Base-by-base conservation (phyloP, 106 monocot genomes). In the Allium cepa region DNA sequence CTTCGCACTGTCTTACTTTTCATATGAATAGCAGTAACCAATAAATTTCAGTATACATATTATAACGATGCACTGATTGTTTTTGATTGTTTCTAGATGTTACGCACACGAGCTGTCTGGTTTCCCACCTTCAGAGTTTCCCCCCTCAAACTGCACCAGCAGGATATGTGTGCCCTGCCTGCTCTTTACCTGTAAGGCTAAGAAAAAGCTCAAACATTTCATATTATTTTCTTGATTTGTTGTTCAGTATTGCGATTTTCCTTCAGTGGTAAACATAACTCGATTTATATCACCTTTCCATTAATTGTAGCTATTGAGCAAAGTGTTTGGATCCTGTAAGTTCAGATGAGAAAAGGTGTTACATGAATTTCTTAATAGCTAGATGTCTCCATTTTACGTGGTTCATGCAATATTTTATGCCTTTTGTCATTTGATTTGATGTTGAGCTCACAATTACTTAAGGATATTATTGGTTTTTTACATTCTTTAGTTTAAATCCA, bases 71-170 rank as follows among this genome's bases (percentile, higher is more conserved):
- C 11, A 7, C n/a, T 53, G 6, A 55, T 53, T 64, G 52, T 64
- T 10, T 75, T 17, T 60, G 17, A 8, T 26, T 22, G 5, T 70
- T 76, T 67, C 10, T 74, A 97, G 97, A 97, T 92, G 77, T 75
- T 56, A 82, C 87, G 53, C 94, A 94, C 52, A 90, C 90, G 49
- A 77, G 73, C 26, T 94, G 94, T 68, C 77, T 94, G 69, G 79
- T 90, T 28, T 90, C 87, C 57, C 86, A 94, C 75, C 66, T 87
- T 71, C 79, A 83, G 75, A 80, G 78, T 70, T 86, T 76, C 64
- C 81, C 90, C 6, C 81, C 84, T 68, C 90, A 94, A 69, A 94
- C 94, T 16, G 83, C 75, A 7, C 86, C 94, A 68, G 74, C 83
- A 65, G 86, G 79, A 86, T 94, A 77, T 68, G 74, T 82, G 27